Evolutionary conservation across 345 rosid species (phyloP), one percentile per base, ranked within the genome.

Genomic region (Brassica rapa): DNA sequence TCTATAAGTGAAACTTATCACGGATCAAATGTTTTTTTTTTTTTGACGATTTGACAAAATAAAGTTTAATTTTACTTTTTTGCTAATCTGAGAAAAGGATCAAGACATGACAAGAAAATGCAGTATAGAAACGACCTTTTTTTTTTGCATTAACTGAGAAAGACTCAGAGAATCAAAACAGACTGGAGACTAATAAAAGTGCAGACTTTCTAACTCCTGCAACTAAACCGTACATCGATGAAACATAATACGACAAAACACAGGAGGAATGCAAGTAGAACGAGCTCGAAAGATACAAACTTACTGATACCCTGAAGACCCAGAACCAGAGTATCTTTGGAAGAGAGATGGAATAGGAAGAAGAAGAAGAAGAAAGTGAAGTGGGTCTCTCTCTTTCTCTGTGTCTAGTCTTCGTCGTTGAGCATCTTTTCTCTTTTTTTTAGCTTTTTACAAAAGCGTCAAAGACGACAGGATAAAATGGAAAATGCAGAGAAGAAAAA

Each of bases 371-470:
- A 74, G 59, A 74, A 80, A 64, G 79, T 35, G 8, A 64, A 70
- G 4, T 75, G 80, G 55, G 77, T 77, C 30, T 49, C 61, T 73
- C 66, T 62, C 16, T 41, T 19, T 19, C 51, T 10, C 51, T 14
- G 7, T 46, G 59, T 65, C 73, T 71, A 81, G 77, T 80, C 80
- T 66, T 81, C 69, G 73, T 80, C 62, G 68, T 75, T 75, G 25
- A 29, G 62, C 64, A 75, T 80, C 80, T 75, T 74, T 70, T 57
- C 3, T 21, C 9, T 68, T 70, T 68, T 33, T 49, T 64, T 70
- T 64, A 75, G 77, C 80, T 75, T 75, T 80, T 81, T 71, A 66
- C 80, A 81, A 81, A 80, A 81, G 80, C 70, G 77, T 81, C 76
- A 81, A 81, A 74, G 71, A 80, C 73, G 79, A 80, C 77, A 75